Evolutionary conservation across 495 filamentous ascomycete genomes (phyloP).

Genomic region (Rhizodiscina lignyota): DNA sequence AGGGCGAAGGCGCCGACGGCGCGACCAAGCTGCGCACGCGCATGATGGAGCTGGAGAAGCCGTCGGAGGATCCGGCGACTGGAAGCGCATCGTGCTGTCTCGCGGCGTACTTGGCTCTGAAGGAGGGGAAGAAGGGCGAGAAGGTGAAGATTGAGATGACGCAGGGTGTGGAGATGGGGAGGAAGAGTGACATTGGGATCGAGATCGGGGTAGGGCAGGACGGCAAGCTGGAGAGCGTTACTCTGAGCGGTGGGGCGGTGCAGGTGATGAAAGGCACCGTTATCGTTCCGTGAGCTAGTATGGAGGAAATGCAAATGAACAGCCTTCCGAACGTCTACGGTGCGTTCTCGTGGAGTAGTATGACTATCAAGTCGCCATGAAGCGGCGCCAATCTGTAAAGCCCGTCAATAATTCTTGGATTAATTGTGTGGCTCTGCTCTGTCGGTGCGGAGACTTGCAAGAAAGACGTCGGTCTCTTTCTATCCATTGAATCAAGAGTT

Average conservation of each 20-base stretch:
- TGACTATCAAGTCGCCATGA: too few relatives aligned
- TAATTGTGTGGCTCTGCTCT: too few relatives aligned
- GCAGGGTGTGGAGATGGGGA: slow-evolving; percentile 70
- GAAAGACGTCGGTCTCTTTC: too few relatives aligned
- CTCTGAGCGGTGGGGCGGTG: slow-evolving; percentile 18
- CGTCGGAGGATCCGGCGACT: slow-evolving; percentile 52
- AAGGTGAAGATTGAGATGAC: slow-evolving; percentile 32
- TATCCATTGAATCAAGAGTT: too few relatives aligned
- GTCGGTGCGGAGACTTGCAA: too few relatives aligned
- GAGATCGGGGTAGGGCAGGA: slow-evolving; percentile 21
- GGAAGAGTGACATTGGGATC: slow-evolving; percentile 42
- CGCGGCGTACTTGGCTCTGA: slow-evolving; percentile 37
- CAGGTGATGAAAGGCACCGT: slow-evolving; percentile 20
- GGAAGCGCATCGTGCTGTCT: slow-evolving; percentile 46
- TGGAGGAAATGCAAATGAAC: background rate
- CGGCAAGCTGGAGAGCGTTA: slow-evolving; percentile 12
- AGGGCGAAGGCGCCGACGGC: background rate
- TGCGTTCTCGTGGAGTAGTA: too few relatives aligned
- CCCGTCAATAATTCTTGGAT: too few relatives aligned
- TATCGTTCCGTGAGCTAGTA: slow-evolving; percentile 2
- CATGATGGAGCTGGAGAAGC: slow-evolving; percentile 36
- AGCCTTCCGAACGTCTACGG: slow-evolving; percentile 1
- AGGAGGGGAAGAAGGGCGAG: slow-evolving; percentile 16
- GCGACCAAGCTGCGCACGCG: slow-evolving; percentile 27
- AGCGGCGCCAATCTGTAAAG: too few relatives aligned